Conservation (phyloP, 2,329 filamentous ascomycete genomes). For the Penicillium sp. region DNA sequence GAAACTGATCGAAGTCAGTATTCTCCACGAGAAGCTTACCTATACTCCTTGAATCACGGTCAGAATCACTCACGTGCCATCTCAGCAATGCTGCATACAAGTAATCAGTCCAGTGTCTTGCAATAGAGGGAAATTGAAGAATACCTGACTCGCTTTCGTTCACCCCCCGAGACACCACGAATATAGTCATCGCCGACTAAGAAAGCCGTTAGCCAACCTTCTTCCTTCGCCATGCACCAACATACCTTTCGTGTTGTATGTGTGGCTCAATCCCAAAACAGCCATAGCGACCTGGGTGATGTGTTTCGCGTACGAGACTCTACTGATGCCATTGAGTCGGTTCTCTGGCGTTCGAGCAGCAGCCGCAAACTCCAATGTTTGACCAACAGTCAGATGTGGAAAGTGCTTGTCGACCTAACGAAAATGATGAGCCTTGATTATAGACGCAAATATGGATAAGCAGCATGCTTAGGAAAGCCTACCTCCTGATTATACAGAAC, state of each 20-base stretch:
- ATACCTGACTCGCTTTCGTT: slow-evolving; percentile 58
- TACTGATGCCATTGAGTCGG: slow-evolving; percentile 42
- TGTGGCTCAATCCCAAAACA: slow-evolving; percentile 43
- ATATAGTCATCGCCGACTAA: slow-evolving; percentile 55
- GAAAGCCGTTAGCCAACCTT: neutral
- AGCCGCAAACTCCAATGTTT: slow-evolving; percentile 58
- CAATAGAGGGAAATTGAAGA: slow-evolving; percentile 29
- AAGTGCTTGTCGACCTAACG: slow-evolving; percentile 55
- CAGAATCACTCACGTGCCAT: slow-evolving; percentile 31
- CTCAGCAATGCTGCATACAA: slow-evolving; percentile 34
- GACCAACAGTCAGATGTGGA: slow-evolving; percentile 55
- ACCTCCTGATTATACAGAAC: slow-evolving; percentile 43
- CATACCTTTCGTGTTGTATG: slow-evolving; percentile 46
- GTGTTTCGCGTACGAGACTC: slow-evolving; percentile 45
- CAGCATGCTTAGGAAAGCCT: no score
- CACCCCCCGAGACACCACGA: slow-evolving; percentile 60
- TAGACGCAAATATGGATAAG: no score
- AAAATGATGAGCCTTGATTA: no score
- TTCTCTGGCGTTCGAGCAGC: slow-evolving; percentile 49
- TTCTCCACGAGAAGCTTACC: neutral
- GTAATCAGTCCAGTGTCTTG: slow-evolving; percentile 14
- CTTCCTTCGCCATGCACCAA: neutral
- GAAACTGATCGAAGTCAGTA: slow-evolving; percentile 24
- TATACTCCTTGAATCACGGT: no score
- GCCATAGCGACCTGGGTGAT: slow-evolving; percentile 43